Evolutionary conservation across 768 basidiomycete genomes (phyloP).

Genomic region (Phaeotremella fagi): DNA sequence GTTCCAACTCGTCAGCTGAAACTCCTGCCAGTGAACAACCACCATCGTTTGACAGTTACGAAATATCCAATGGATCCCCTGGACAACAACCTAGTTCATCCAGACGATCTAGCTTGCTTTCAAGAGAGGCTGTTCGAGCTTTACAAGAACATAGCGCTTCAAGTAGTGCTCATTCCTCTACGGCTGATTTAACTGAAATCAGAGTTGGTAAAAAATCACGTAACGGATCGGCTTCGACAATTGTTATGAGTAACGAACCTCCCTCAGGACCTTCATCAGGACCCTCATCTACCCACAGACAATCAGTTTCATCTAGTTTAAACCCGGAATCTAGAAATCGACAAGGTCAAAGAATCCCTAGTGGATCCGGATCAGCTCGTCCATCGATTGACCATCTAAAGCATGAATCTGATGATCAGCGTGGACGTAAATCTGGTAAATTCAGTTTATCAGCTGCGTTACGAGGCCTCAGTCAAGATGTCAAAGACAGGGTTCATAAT

Average conservation of each 20-base stretch:
- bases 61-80: neutral
- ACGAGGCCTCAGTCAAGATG: conserved; percentile 41
- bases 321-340: neutral
- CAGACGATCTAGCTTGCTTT: conserved; percentile 4
- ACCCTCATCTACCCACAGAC: neutral
- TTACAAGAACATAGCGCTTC: neutral
- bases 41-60: neutral
- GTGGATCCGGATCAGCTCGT: conserved; percentile 4
- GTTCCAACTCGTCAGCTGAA: too few species aligned
- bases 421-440: neutral
- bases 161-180: neutral
- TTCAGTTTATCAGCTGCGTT: conserved; percentile 20
- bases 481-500: conserved; percentile 35
- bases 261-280: neutral
- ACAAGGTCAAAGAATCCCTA: conserved; percentile 6
- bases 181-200: conserved; percentile 9
- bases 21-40: neutral
- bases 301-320: neutral
- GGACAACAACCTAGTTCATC: conserved; percentile 1
- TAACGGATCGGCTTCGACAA: conserved; percentile 24
- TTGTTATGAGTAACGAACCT: conserved; percentile 19
- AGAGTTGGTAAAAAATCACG: conserved; percentile 17
- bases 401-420: conserved; percentile 1
- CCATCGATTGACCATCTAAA: conserved; percentile 14
- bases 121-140: neutral